Evolutionary conservation across 176 grass and related monocot species (phyloP).

Genomic region (Panicum miliaceum): DNA sequence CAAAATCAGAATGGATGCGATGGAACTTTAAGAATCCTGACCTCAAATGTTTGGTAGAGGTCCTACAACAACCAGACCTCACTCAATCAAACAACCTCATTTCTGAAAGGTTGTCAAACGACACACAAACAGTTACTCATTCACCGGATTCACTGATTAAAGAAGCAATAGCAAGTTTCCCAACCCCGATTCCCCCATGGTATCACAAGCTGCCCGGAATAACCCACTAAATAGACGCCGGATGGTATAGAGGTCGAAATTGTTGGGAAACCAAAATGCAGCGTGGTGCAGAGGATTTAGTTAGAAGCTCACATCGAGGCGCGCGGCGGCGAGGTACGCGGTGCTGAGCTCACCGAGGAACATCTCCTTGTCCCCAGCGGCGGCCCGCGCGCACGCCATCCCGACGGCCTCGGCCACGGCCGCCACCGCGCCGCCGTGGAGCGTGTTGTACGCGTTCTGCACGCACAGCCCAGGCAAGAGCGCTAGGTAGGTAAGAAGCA

Average conservation of each 20-base stretch:
- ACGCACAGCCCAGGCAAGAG: background rate
- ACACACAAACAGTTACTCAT: background rate
- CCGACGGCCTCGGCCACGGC: constrained; percentile 56
- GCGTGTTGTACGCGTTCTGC: constrained; percentile 58
- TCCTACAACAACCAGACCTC: background rate
- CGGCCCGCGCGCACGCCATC: constrained; percentile 50
- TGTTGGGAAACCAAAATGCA: background rate
- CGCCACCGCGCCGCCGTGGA: constrained; percentile 60
- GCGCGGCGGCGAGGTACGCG: constrained; percentile 50
- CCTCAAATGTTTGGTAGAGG: background rate
- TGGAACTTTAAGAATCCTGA: background rate
- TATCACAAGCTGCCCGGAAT: background rate
- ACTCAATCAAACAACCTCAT: background rate
- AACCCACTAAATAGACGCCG: background rate
- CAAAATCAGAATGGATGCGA: background rate
- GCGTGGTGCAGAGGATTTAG: background rate
- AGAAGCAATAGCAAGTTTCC: background rate
- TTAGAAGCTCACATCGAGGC: constrained; percentile 47
- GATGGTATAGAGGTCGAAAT: background rate
- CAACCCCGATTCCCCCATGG: background rate
- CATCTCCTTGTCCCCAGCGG: constrained; percentile 45
- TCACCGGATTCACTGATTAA: background rate
- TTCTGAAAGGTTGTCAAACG: background rate
- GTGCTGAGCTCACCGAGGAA: constrained; percentile 69
- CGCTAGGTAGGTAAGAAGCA: background rate